Evolutionary conservation across 225 moss, liverwort and hornwort genomes (phyloP), one percentile per base, ranked within the genome.

Genomic region (Physcomitrellopsis africana): DNA sequence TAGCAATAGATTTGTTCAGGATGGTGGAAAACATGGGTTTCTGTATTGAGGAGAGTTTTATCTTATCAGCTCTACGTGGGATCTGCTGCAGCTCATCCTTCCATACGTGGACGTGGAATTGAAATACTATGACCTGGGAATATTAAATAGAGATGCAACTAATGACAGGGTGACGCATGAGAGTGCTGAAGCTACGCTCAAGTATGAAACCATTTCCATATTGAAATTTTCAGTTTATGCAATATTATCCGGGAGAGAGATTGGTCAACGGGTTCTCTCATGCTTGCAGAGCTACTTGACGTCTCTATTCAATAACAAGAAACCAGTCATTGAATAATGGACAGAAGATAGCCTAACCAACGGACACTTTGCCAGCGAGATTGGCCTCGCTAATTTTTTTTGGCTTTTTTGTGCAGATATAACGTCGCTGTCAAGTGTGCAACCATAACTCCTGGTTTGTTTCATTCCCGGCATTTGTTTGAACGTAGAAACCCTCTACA

Each of bases 351-450:
- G 12, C 64, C 47, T 68, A 11, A 60, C 18, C 46, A 27, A 65
- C 52, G 60, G 45, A 65, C n/a, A 42, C 45, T 22, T 57, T 5
- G 53, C 7, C 19, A 49, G 14, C 8, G 23, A 59, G 59, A 73
- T 18, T 4, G 16, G 3, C 71, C 22, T 13, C 0, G 32, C 19
- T 63, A 8, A 78, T 32, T 65, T 61, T 2, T 55, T 43, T 0
- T 74, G 57, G 42, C 45, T 51, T 44, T 24, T 16, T 73, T 20
- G n/a, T 80, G 73, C 83, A 93, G 92, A 77, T 96, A 94, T 66
- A 94, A 94, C 75, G 96, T 96, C 18, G 96, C 96, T 65, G 86
- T 96, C 9, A 96, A 96, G 81, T 96, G 94, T 79, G 96, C 96
- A 59, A 96, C 96, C 42, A 94, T 96, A 20, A 94, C 96, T 75